Evolutionary conservation across 2,329 filamentous ascomycete species (phyloP), one percentile per base, ranked within the genome.

Genomic region (Chaetomiaceae sp.): DNA sequence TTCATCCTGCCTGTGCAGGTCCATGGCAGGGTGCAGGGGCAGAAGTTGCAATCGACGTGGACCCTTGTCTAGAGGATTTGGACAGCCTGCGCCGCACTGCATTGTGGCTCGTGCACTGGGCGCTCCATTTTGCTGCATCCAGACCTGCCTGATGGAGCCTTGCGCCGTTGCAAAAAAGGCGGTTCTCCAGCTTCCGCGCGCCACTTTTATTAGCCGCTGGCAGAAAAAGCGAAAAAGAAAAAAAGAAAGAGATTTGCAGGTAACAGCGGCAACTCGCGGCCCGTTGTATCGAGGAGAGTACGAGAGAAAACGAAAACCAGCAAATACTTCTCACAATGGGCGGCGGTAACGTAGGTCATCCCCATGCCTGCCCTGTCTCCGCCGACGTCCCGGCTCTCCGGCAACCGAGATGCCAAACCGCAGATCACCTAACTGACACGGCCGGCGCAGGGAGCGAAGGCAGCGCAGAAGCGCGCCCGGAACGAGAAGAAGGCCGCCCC

Each of bases 381-480:
- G 36, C 36, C 20, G 31, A 43, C 25, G 8, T 45, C 44, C 51
- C 47, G 44, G n/a, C 40, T 50, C 40, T 50, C 49, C 45, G 39
- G 25, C 31, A 52, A 45, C 44, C 55, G 44, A 45, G 14, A 50
- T 49, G 34, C 22, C 36, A 22, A 19, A 43, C 25, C 27, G 45
- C 34, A 37, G 27, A 56, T 51, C 44, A 11, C 44, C 51, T 57
- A 11, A 47, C 51, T 57, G 37, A 53, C 36, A 25, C 19, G 14
- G 12, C 31, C n/a, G 19, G 12, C 27, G 49, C 59, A 70, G 68
- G 68, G 68, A 68, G 68, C 68, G 64, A 71, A 70, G 63, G 65
- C 68, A 42, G 64, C 65, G 68, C 81, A 85, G 72, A 88, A 88
- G 81, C 85, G 86, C 61, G 86, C 87, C 70, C 84, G 85, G 72